Conservation (phyloP, 2,329 filamentous ascomycete species). For the Claviceps arundinis region DNA sequence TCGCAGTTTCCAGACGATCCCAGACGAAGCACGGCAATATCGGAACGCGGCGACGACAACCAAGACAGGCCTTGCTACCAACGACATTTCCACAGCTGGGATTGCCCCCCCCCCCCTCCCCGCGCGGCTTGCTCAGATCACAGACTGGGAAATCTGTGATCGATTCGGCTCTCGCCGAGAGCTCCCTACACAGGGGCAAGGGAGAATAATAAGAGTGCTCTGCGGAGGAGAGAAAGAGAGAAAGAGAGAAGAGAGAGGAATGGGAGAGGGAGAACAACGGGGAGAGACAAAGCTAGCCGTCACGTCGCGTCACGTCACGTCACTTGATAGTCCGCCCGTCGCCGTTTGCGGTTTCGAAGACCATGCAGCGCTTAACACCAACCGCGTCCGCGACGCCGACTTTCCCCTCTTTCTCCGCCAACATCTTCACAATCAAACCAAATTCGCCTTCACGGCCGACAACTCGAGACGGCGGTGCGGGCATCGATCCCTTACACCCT, state of each 20-base stretch:
- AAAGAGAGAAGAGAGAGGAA: not conserved
- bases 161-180: not conserved
- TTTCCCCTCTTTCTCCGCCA: slow-evolving; percentile 23
- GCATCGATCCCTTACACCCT: slow-evolving; percentile 10
- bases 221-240: not conserved
- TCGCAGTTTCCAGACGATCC: not conserved
- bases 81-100: not conserved
- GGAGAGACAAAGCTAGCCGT: not conserved
- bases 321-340: too few species aligned
- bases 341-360: not conserved
- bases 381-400: slow-evolving; percentile 17
- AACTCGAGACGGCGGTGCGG: slow-evolving; percentile 21
- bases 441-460: slow-evolving; percentile 17
- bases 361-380: slow-evolving; percentile 6
- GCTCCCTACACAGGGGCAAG: too few species aligned
- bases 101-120: not conserved
- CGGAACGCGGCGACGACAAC: not conserved
- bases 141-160: not conserved
- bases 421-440: slow-evolving; percentile 13
- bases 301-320: too few species aligned
- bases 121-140: not conserved
- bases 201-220: too few species aligned
- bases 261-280: not conserved
- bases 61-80: not conserved
- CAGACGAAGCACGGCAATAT: not conserved